A percentile compares a stretch with the other conserved stretches of the same genome.
Evolutionary conservation across 2,329 filamentous ascomycete genomes (phyloP).

Genomic region (Exophiala phaeomuriformis): DNA sequence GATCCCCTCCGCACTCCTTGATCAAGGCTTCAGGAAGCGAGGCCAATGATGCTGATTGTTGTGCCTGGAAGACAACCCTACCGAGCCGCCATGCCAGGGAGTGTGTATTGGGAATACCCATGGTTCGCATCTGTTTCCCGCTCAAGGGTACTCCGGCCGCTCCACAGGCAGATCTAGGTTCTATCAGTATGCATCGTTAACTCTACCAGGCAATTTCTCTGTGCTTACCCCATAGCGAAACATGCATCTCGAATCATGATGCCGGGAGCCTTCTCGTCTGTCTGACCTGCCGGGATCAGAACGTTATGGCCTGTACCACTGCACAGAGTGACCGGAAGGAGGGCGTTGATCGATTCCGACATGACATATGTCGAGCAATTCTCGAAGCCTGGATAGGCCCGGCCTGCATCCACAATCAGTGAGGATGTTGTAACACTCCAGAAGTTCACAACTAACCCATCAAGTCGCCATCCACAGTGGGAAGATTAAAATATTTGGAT

Average conservation of each 20-base stretch:
- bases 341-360: constrained; percentile 27
- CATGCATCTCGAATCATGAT: constrained; percentile 10
- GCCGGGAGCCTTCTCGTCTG: constrained; percentile 37
- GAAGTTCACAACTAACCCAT: constrained; percentile 31
- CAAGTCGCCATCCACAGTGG: constrained; percentile 41
- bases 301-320: constrained; percentile 35
- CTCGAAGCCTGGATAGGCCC: constrained; percentile 42
- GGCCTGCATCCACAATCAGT: constrained; percentile 27
- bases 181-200: constrained; percentile 33
- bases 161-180: constrained; percentile 35
- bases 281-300: constrained; percentile 39
- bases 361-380: constrained; percentile 39
- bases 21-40: constrained; percentile 53
- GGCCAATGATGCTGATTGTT: constrained; percentile 34
- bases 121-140: constrained; percentile 32
- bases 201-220: constrained; percentile 41
- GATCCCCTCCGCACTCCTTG: constrained; percentile 33
- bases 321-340: constrained; percentile 13
- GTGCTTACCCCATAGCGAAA: constrained; percentile 10
- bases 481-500: constrained; percentile 28
- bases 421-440: background rate
- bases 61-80: constrained; percentile 46
- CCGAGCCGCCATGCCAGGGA: constrained; percentile 49
- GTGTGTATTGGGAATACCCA: constrained; percentile 37
- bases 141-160: constrained; percentile 38